A percentile compares a stretch with the other conserved stretches of the same genome.
Evolutionary conservation across 2,329 filamentous ascomycete species (phyloP).

Genomic region (Raffaelea ambrosiae): DNA sequence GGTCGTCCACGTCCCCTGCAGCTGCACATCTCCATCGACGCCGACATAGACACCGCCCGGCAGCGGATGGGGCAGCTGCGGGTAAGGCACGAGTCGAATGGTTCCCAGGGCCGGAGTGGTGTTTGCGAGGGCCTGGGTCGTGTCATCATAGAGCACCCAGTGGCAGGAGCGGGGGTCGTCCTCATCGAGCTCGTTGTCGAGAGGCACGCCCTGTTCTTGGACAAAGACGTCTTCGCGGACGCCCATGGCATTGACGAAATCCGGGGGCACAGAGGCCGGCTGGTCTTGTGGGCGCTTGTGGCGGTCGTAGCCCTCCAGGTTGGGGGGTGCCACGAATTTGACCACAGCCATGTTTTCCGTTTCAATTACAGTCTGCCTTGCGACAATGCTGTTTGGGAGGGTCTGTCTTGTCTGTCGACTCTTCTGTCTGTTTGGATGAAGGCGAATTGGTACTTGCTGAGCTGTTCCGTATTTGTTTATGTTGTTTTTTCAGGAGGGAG

Average conservation of each 20-base stretch:
- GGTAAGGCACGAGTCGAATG: slow-evolving; percentile 73
- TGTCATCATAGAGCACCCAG: slow-evolving; percentile 71
- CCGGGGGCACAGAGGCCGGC: slow-evolving; percentile 34
- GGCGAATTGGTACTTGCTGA: too few relatives aligned
- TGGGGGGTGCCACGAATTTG: slow-evolving; percentile 4
- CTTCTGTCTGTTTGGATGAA: too few relatives aligned
- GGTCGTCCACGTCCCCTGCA: slow-evolving; percentile 9
- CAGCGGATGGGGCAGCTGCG: slow-evolving; percentile 57
- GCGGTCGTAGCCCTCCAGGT: slow-evolving; percentile 26
- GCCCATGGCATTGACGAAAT: slow-evolving; percentile 56
- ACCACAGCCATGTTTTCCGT: background rate
- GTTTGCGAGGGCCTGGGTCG: slow-evolving; percentile 8
- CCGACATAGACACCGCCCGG: slow-evolving; percentile 34
- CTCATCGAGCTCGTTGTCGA: slow-evolving; percentile 67
- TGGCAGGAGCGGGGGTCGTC: slow-evolving; percentile 77
- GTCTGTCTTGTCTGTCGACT: too few relatives aligned
- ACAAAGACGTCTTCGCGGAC: slow-evolving; percentile 56
- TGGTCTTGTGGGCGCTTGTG: slow-evolving; percentile 33
- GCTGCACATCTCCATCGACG: slow-evolving; percentile 30
- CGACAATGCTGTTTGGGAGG: too few relatives aligned
- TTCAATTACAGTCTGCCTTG: too few relatives aligned
- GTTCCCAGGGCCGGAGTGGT: slow-evolving; percentile 74
- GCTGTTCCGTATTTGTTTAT: too few relatives aligned
- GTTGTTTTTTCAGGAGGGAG: too few relatives aligned
- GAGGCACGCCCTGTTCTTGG: slow-evolving; percentile 45